A percentile compares a stretch with the other conserved stretches of the same genome.
Evolutionary conservation across 2,329 filamentous ascomycete genomes (phyloP).

Genomic region (Ceratocystis lukuohia): DNA sequence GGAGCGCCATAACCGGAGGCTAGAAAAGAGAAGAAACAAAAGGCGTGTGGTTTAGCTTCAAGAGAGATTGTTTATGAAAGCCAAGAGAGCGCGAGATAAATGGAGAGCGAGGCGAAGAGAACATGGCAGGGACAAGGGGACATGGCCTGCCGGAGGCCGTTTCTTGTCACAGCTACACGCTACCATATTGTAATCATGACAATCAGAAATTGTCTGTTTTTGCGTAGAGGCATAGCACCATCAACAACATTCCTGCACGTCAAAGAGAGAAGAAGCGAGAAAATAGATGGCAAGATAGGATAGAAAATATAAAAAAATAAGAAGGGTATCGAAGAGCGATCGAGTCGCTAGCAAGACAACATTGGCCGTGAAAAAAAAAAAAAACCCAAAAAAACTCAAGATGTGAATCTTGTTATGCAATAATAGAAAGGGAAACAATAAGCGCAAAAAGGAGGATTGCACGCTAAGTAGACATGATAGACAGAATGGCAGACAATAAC

Average conservation of each 20-base stretch:
- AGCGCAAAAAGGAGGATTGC: background rate
- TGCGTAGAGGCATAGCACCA: too few relatives aligned
- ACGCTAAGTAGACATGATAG: background rate
- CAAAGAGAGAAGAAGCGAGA: background rate
- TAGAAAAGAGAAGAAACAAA: too few relatives aligned
- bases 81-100: background rate
- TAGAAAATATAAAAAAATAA: slow-evolving; percentile 5
- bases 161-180: background rate
- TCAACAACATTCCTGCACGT: background rate
- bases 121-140: background rate
- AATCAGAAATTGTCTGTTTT: background rate
- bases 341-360: slow-evolving; percentile 7
- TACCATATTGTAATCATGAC: background rate
- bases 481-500: slow-evolving; percentile 11
- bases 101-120: background rate
- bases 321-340: slow-evolving; percentile 19
- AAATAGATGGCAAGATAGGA: background rate
- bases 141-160: background rate
- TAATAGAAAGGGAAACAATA: background rate
- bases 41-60: background rate
- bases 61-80: background rate
- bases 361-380: slow-evolving; percentile 9
- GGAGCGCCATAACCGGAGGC: background rate
- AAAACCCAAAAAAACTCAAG: background rate
- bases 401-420: background rate